These are phyloP conservation scores for Corylus americana DNA, from an alignment of 306 rosid genomes.

Conservation along the genomic window DNA sequence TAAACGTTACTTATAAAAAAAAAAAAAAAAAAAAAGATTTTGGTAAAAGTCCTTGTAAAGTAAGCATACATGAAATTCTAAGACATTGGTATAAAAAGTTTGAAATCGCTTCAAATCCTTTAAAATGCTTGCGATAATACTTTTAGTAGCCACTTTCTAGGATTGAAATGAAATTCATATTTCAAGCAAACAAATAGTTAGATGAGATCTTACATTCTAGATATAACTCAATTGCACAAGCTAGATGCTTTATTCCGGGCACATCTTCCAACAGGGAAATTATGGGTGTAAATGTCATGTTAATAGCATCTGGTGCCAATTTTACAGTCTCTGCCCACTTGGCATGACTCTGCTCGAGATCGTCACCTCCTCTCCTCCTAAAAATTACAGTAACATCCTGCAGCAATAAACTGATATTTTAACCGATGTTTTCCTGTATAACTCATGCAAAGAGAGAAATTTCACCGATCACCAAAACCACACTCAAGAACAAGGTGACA, in stretches of 20 bases:
- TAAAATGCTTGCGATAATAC: neutral
- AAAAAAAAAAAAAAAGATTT: too few species aligned
- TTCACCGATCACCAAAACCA: slow-evolving; percentile 1
- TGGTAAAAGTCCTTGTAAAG: neutral
- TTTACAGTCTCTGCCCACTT: slow-evolving; percentile 88
- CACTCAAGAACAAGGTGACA: slow-evolving; percentile 15
- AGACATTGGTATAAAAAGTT: neutral
- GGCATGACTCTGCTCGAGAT: slow-evolving; percentile 92
- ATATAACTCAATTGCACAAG: slow-evolving; percentile 88
- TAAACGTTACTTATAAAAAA: too few species aligned
- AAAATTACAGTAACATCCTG: slow-evolving; percentile 98
- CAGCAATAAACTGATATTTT: slow-evolving; percentile 31
- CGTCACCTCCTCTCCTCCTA: slow-evolving; percentile 98
- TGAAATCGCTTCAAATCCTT: neutral
- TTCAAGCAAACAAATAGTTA: slow-evolving; percentile 15
- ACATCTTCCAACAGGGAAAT: slow-evolving; percentile 88
- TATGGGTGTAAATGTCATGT: slow-evolving; percentile 93
- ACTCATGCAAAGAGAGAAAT: neutral
- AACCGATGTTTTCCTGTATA: neutral
- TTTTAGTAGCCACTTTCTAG: neutral
- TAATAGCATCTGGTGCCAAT: slow-evolving; percentile 86
- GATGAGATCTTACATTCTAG: slow-evolving; percentile 73
- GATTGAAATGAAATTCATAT: slow-evolving; percentile 17
- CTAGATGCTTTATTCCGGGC: slow-evolving; percentile 75
- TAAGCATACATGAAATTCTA: neutral